Evolutionary conservation across 306 rosid species (phyloP), one percentile per base, ranked within the genome.

Genomic region (Vigna mungo): DNA sequence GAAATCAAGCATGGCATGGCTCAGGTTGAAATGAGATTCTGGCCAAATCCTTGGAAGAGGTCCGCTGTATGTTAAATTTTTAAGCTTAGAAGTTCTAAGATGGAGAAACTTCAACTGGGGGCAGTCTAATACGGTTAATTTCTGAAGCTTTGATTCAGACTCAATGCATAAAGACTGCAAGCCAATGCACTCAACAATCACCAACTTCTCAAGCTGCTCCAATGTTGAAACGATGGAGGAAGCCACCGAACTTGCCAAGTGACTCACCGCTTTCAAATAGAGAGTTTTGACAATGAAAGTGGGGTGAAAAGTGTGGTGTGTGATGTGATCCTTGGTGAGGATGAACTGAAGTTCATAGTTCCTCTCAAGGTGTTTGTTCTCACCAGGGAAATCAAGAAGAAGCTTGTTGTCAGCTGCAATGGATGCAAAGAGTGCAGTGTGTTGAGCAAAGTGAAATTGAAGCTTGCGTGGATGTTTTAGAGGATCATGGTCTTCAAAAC

Each of bases 1-100:
- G 83, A 86, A 89, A 78, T 91, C 96, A 43, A 93, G 86, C 87
- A 64, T 86, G 69, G 90, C 96, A 82, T 88, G 88, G 18, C 52
- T 58, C 73, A 93, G 59, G 68, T 93, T 93, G 85, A 90, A 93
- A 77, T 91, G 96, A 47, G 82, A 46, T 78, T 87, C 87, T 2
- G 85, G 87, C 82, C 71, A 74, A 73, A 94, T 85, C 76, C 25
- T 11, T 14, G 97, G 94, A 69, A 88, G 89, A 21, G 60, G 74
- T 7, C 98, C 96, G 8, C 90, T 39, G 11, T 71, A 90, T 20
- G 59, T 60, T 75, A 94, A 88, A 16, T 53, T 52, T 78, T 64
- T 76, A 41, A 94, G 97, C 61, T 89, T 90, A 15, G 84, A 83
- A 68, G 85, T 83, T 80, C 82, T 84, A 11, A 90, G 85, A 54